phyloP scores from a whole-genome alignment of 768 basidiomycete genomes.

The Leccinum variicolor region DNA sequence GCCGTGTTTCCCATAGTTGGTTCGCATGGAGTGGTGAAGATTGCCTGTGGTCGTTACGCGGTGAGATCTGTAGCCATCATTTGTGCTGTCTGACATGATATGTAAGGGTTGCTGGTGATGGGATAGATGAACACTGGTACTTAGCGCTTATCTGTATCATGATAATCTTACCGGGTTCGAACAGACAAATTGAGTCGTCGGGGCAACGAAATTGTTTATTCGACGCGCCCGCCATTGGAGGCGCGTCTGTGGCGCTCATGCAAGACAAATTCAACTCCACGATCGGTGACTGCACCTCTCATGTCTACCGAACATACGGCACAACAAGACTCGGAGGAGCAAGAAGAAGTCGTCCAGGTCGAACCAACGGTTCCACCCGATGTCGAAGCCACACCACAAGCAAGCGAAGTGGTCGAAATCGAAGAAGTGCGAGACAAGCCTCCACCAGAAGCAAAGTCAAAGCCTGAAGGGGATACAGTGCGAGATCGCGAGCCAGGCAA shows the following conservation, averaged over 20 bases:
- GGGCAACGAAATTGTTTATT: not conserved
- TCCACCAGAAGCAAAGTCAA: slow-evolving; percentile 15
- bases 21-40: slow-evolving; percentile 42
- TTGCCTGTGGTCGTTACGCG: slow-evolving; percentile 23
- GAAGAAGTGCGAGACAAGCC: slow-evolving; percentile 6
- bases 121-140: not conserved
- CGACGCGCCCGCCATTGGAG: not conserved
- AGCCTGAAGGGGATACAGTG: slow-evolving; percentile 7
- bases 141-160: too few relatives aligned
- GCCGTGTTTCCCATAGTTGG: slow-evolving; percentile 51
- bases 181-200: too few relatives aligned
- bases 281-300: not conserved
- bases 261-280: not conserved
- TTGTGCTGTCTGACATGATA: slow-evolving; percentile 1
- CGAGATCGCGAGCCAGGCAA: slow-evolving; percentile 54
- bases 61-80: slow-evolving; percentile 14
- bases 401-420: slow-evolving; percentile 4
- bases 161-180: not conserved
- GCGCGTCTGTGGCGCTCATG: slow-evolving; percentile 8
- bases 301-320: slow-evolving; percentile 16
- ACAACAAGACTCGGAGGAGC: slow-evolving; percentile 1
- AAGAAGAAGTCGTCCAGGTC: slow-evolving; percentile 1
- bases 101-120: not conserved
- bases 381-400: not conserved
- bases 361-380: slow-evolving; percentile 6